Base-by-base conservation (phyloP, 129 eudicot genomes). In the Heracleum sosnowskyi region DNA sequence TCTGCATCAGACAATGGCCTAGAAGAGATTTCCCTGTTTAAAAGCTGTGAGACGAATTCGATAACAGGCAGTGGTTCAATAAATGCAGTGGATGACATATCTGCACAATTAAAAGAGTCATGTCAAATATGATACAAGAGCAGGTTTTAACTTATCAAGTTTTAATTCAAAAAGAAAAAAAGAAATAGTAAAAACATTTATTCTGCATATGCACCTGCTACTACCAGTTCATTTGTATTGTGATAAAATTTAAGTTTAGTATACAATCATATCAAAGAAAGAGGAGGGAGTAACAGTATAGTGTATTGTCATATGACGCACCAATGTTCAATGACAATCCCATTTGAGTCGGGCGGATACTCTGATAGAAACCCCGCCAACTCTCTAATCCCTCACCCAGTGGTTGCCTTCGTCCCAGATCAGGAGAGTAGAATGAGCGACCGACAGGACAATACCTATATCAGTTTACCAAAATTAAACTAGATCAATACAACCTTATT, bases 311-410 rank as follows among this genome's bases (percentile, higher is more conserved):
- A 22, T n/a, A 13, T 69, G 36, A 63, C 63, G 28, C 15, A 92
- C 97, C 93, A 36, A 92, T 90, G 75, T 92, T 92, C 76, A 92
- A 78, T 34, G 97, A 89, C 79, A 92, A 84, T 64, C 97, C 97
- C 97, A 92, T 92, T 66, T 92, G 97, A 37, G 97, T 92, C 8
- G 93, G 96, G 55, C 88, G 87, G 26, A 92, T 83, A 81, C 96
- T 92, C 82, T 92, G 97, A 82, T 92, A 92, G 83, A 86, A 92
- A 49, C 97, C 97, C 70, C 96, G 85, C 97, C 97, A 92, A 63
- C 91, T 83, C 73, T 92, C 90, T 46, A 92, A 83, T 34, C 97
- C 97, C 78, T 86, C 83, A 79, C 96, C 93, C 57, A 90, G 83
- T 78, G 92, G 82, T 73, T 86, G 89, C 46, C 89, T 90, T 77